A percentile compares a stretch with the other conserved stretches of the same genome.
These are phyloP conservation scores for Coelastrella sp. DNA, from an alignment of 139 green algal genomes.

Conservation along the genomic window DNA sequence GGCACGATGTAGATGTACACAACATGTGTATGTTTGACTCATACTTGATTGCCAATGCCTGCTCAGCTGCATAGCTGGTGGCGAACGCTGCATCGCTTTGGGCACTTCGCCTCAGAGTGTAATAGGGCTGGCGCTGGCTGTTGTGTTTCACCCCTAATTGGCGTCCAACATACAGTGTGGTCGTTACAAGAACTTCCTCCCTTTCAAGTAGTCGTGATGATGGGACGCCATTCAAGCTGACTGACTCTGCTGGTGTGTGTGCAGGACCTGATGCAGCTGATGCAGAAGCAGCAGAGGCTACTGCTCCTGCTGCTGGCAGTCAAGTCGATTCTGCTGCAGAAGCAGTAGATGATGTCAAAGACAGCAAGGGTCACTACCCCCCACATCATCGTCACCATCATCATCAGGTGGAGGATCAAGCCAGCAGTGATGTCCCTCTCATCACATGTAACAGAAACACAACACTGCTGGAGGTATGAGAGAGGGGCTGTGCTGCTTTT, in stretches of 20 bases:
- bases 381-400: not conserved
- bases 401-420: not conserved
- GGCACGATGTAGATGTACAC: not conserved
- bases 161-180: too few species aligned
- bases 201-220: too few species aligned
- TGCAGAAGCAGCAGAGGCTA: not conserved
- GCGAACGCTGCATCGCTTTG: too few species aligned
- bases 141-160: too few species aligned
- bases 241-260: not conserved
- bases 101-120: too few species aligned
- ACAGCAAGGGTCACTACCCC: not conserved
- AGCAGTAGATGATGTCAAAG: not conserved
- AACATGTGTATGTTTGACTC: too few species aligned
- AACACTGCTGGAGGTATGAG: constrained; percentile 41
- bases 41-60: too few species aligned
- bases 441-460: constrained; percentile 46
- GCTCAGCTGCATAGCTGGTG: too few species aligned
- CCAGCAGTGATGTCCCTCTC: constrained; percentile 36
- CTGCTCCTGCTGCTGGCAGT: not conserved
- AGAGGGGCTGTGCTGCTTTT: not conserved
- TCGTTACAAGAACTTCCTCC: too few species aligned
- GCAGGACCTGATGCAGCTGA: constrained; percentile 13
- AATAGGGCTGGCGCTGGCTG: too few species aligned
- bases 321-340: not conserved
- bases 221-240: too few species aligned